These are phyloP conservation scores for Choiromyces venosus DNA, from an alignment of 495 filamentous ascomycete species.

Conservation along the genomic window DNA sequence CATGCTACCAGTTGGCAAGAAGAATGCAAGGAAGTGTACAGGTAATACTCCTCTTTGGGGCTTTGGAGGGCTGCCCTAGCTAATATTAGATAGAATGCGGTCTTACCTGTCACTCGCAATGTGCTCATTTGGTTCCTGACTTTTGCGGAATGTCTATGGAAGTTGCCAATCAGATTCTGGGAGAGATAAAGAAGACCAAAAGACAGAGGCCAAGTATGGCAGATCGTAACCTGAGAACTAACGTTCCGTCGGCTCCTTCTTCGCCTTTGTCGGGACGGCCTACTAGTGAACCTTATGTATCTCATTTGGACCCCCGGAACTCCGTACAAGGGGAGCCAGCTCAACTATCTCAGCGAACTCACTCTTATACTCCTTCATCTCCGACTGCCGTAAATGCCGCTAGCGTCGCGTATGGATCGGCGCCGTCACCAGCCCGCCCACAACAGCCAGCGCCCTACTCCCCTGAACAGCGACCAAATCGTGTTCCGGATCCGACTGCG, in stretches of 20 bases:
- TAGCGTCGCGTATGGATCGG: conserved; percentile 26
- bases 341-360: conserved; percentile 32
- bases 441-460: conserved; percentile 23
- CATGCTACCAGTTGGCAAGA: conserved; percentile 91
- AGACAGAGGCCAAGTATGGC: conserved; percentile 23
- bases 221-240: conserved; percentile 19
- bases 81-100: conserved; percentile 64
- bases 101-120: conserved; percentile 84
- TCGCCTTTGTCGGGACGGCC: conserved; percentile 28
- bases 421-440: conserved; percentile 35
- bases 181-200: conserved; percentile 38
- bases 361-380: conserved; percentile 29
- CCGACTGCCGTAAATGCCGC: conserved; percentile 35
- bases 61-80: conserved; percentile 11
- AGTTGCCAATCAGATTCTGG: conserved; percentile 83
- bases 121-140: conserved; percentile 92
- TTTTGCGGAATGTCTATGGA: conserved; percentile 99
- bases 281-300: conserved; percentile 31
- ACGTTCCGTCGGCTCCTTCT: conserved; percentile 10
- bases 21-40: conserved; percentile 84
- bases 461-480: conserved; percentile 23
- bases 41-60: conserved; percentile 51
- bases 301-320: conserved; percentile 19
- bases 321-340: conserved; percentile 23
- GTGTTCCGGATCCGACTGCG: conserved; percentile 35